phyloP scores from a whole-genome alignment of 2,329 filamentous ascomycete species.

The Didymella exigua region DNA sequence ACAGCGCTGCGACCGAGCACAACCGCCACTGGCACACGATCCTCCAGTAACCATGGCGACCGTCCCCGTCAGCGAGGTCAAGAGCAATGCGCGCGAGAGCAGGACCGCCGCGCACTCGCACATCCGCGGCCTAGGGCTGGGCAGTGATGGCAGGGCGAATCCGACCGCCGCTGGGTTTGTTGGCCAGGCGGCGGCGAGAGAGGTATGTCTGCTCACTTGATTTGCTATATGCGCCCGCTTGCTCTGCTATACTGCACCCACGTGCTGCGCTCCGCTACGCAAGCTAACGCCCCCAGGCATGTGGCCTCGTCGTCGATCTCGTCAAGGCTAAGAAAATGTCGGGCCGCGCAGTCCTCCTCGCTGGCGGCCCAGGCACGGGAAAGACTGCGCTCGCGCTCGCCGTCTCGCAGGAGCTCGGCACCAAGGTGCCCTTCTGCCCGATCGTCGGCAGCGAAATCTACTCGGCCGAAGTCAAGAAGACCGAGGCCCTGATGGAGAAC shows the following conservation, averaged over 20 bases:
- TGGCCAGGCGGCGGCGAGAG: conserved; percentile 83
- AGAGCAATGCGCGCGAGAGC: conserved; percentile 92
- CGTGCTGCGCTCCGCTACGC: too few relatives aligned
- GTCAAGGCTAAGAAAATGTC: conserved; percentile 98
- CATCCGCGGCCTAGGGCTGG: conserved; percentile 92
- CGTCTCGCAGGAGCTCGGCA: conserved; percentile 94
- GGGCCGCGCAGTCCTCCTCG: conserved; percentile 87
- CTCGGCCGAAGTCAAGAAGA: conserved; percentile 98
- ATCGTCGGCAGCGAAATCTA: conserved; percentile 99
- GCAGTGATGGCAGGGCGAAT: conserved; percentile 82
- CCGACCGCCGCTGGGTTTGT: conserved; percentile 76
- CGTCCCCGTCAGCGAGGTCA: conserved; percentile 74
- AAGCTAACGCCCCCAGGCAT: conserved; percentile 66
- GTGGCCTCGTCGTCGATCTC: conserved; percentile 92
- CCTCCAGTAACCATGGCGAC: too few relatives aligned
- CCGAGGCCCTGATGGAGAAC: conserved; percentile 98
- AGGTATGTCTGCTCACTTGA: too few relatives aligned
- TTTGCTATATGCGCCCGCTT: too few relatives aligned
- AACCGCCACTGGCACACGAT: too few relatives aligned
- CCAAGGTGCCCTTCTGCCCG: conserved; percentile 97
- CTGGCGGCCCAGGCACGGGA: conserved; percentile 89
- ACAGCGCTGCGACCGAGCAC: too few relatives aligned
- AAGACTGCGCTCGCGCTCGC: conserved; percentile 96
- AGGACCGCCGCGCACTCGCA: conserved; percentile 95
- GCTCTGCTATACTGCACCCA: not conserved